Conservation (phyloP, 306 rosid species). For the Crotalaria pallida region DNA sequence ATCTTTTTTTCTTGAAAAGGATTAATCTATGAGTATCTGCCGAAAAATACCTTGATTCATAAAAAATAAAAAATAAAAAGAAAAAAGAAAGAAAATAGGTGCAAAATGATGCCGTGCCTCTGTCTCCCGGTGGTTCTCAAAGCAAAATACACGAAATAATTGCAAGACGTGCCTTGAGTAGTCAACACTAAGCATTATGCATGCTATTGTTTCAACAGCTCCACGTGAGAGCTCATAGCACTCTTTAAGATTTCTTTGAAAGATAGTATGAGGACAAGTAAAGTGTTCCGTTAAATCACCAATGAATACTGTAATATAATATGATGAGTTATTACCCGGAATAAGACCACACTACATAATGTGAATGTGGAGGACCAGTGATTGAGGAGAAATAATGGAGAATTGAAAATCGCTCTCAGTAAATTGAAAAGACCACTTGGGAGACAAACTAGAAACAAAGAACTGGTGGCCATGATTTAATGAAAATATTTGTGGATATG, state of each 20-base stretch:
- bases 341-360: conserved; percentile 11
- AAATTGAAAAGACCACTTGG: conserved; percentile 23
- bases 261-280: conserved; percentile 21
- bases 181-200: conserved; percentile 56
- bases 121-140: no score
- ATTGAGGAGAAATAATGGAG: neutral
- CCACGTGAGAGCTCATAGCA: conserved; percentile 36
- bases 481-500: conserved; percentile 45
- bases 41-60: no score
- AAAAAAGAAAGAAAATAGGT: no score
- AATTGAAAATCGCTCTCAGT: conserved; percentile 6
- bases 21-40: no score
- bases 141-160: conserved; percentile 29
- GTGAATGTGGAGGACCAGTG: conserved; percentile 30
- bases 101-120: no score
- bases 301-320: conserved; percentile 19
- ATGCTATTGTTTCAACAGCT: conserved; percentile 47
- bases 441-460: conserved; percentile 31
- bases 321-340: conserved; percentile 7
- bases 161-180: conserved; percentile 61
- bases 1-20: no score
- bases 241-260: neutral
- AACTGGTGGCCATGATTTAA: conserved; percentile 46
- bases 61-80: no score
- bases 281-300: conserved; percentile 3